Evolutionary conservation across 768 basidiomycete species (phyloP), one percentile per base, ranked within the genome.

Genomic region (Lactifluus piperatus): DNA sequence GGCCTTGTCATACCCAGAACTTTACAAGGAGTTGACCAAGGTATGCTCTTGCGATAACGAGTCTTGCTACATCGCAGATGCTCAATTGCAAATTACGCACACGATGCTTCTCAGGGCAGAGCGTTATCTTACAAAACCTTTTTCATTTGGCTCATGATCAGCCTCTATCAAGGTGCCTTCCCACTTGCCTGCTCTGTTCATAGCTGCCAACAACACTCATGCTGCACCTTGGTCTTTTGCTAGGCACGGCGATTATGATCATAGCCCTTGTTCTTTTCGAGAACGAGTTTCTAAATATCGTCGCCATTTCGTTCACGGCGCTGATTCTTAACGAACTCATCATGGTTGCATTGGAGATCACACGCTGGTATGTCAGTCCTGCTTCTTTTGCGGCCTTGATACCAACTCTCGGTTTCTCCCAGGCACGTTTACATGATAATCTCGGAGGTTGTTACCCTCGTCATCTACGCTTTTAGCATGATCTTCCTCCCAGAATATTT

Each of bases 321-420:
- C 77, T 98, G 57, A 83, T 99, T 63, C 76, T 98, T 29, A 99
- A 99, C 69, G 97, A 98, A 70, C 82, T 99, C 51, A 93, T 98
- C 73, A 99, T 98, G 97, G 97, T 98, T 47, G 94, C 94, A 2
- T 72, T 98, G 65, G 94, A 98, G 73, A 94, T 98, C 59, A 98
- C 94, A 3, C 97, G 91, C 62, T 99, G 95, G 95, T 91, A 22
- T 34, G 18, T 45, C 22, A 26, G 20, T 1, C 18, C 4, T n/a
- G 2, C 18, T 9, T 18, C 47, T 39, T 41, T 16, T 8, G 54
- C 5, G 18, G 2, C 13, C 5, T 52, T 27, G 10, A 3, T 51
- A 24, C 27, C 62, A 37, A 45, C 36, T 24, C 53, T 27, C 16
- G 47, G 39, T n/a, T 62, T 7, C 11, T 22, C 22, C 10, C 58